phyloP scores from a whole-genome alignment of 2,329 filamentous ascomycete species.

The Aspergillus awamori region DNA sequence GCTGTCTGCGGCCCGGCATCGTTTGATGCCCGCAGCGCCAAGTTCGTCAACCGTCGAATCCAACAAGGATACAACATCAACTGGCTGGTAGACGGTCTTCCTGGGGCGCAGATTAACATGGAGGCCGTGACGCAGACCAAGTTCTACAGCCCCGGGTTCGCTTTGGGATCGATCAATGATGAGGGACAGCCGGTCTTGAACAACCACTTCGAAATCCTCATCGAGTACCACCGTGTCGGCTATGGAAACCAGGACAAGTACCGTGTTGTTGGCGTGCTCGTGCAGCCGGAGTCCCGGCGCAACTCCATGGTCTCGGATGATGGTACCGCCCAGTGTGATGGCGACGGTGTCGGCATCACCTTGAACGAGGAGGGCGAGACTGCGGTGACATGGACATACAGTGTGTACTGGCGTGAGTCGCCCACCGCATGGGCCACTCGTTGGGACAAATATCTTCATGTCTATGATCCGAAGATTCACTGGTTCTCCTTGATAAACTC shows the following conservation, averaged over 20 bases:
- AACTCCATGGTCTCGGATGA: constrained; percentile 57
- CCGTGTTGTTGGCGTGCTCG: constrained; percentile 88
- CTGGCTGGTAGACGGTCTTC: constrained; percentile 92
- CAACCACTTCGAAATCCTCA: constrained; percentile 92
- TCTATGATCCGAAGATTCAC: constrained; percentile 96
- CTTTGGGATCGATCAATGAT: constrained; percentile 65
- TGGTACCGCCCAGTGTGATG: constrained; percentile 65
- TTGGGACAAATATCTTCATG: constrained; percentile 98
- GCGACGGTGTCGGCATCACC: constrained; percentile 59
- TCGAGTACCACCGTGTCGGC: constrained; percentile 86
- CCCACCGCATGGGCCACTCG: constrained; percentile 90
- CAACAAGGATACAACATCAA: constrained; percentile 87
- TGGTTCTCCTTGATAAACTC: constrained; percentile 99
- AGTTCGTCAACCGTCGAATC: constrained; percentile 83
- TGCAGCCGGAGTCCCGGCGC: constrained; percentile 74
- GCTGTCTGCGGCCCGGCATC: constrained; percentile 70
- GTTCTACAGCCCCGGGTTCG: constrained; percentile 91
- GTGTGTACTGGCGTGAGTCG: constrained; percentile 84
- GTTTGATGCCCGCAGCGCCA: constrained; percentile 66
- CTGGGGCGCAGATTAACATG: constrained; percentile 79
- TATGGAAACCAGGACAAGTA: constrained; percentile 62
- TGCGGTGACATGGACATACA: constrained; percentile 84
- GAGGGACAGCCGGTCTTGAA: constrained; percentile 68
- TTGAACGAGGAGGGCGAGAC: constrained; percentile 67
- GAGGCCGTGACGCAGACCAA: constrained; percentile 75